A percentile compares a stretch with the other conserved stretches of the same genome.
Evolutionary conservation across 2,329 filamentous ascomycete species (phyloP).

Genomic region (Fusarium newnesense): DNA sequence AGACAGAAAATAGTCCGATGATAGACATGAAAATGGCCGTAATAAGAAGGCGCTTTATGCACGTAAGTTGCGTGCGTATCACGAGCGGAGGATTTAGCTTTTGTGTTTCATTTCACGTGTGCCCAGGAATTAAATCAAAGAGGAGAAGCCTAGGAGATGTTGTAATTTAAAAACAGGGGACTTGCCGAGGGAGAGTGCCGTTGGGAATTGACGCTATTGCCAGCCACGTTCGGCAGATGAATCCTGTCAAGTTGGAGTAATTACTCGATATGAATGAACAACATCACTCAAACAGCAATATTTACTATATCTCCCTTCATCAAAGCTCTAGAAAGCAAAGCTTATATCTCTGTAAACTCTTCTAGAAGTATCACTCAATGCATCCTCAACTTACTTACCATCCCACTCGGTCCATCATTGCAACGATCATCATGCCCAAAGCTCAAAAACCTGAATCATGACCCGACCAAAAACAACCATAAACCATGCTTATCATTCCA

Average conservation of each 20-base stretch:
- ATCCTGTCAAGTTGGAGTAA: not conserved
- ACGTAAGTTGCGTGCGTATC: slow-evolving; percentile 19
- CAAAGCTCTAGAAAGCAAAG: not conserved
- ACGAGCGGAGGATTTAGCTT: not conserved
- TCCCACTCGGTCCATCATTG: slow-evolving; percentile 37
- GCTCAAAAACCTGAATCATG: slow-evolving; percentile 23
- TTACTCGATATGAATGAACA: not conserved
- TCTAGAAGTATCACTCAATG: not conserved
- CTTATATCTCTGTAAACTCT: not conserved
- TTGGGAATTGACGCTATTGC: not conserved
- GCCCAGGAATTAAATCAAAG: not conserved
- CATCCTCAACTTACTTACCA: not conserved
- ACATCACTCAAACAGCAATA: not conserved
- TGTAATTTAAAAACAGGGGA: not conserved
- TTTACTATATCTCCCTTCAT: not conserved
- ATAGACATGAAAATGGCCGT: slow-evolving; percentile 10
- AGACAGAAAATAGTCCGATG: not conserved
- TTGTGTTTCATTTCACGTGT: slow-evolving; percentile 1
- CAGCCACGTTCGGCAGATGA: slow-evolving; percentile 1
- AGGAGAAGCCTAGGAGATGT: not conserved
- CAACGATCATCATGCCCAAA: slow-evolving; percentile 8
- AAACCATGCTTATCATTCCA: slow-evolving; percentile 6
- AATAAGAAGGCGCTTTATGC: slow-evolving; percentile 21
- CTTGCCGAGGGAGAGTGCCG: slow-evolving; percentile 8
- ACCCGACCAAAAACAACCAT: not conserved